Evolutionary conservation across 768 basidiomycete genomes (phyloP).

Genomic region (Pulveroboletus sp.): DNA sequence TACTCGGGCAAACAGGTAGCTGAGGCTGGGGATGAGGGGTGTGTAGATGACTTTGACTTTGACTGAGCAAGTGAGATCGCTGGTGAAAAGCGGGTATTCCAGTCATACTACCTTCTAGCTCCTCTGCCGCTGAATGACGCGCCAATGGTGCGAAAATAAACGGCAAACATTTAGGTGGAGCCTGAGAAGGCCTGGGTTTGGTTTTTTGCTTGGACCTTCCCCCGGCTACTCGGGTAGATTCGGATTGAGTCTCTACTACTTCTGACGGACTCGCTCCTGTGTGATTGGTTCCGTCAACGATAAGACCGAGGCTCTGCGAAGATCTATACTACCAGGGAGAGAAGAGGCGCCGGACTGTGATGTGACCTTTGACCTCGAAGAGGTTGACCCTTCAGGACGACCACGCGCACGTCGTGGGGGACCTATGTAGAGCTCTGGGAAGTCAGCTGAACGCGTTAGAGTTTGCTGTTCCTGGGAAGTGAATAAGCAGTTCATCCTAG

Average conservation of each 20-base stretch:
- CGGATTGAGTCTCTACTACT: neutral
- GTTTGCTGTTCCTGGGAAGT: conserved; percentile 8
- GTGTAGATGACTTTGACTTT: conserved; percentile 2
- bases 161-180: conserved; percentile 21
- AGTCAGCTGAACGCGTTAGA: conserved; percentile 31
- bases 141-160: conserved; percentile 25
- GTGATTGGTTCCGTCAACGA: conserved; percentile 3
- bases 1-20: neutral
- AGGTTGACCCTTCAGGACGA: conserved; percentile 38
- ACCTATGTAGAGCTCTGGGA: conserved; percentile 34
- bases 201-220: conserved; percentile 15
- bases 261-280: conserved; percentile 8
- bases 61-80: conserved; percentile 1
- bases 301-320: no score
- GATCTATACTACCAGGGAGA: conserved; percentile 2
- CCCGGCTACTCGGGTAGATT: neutral
- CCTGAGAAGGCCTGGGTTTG: conserved; percentile 19
- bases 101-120: neutral
- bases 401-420: conserved; percentile 32
- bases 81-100: neutral
- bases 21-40: conserved; percentile 2
- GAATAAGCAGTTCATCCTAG: neutral
- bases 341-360: conserved; percentile 14
- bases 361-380: conserved; percentile 41
- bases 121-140: conserved; percentile 1